phyloP scores from a whole-genome alignment of 1,284 basidiomycete genomes.

The Moesziomyces aphidis region DNA sequence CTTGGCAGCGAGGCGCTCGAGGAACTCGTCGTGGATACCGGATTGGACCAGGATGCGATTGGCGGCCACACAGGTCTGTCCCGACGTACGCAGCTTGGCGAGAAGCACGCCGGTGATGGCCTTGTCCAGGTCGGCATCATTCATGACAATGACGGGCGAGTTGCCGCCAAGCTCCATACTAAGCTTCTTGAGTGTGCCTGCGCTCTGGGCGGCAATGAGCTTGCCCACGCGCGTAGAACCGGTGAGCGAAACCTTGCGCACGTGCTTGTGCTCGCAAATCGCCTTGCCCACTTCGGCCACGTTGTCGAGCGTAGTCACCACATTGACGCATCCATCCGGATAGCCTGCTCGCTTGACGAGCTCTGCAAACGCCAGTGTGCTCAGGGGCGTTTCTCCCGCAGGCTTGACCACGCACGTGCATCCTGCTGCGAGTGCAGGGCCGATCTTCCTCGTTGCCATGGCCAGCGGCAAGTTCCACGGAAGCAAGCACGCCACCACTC shows the following conservation, averaged over 20 bases:
- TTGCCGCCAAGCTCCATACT: constrained; percentile 95
- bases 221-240: constrained; percentile 43
- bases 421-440: constrained; percentile 27
- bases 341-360: constrained; percentile 33
- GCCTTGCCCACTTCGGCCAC: constrained; percentile 35
- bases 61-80: constrained; percentile 51
- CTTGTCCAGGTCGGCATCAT: constrained; percentile 74
- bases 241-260: constrained; percentile 40
- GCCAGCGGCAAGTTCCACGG: constrained; percentile 56
- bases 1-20: constrained; percentile 20
- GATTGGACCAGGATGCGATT: constrained; percentile 48
- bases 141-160: constrained; percentile 81
- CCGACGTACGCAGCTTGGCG: constrained; percentile 38
- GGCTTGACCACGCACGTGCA: constrained; percentile 46
- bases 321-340: constrained; percentile 35
- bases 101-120: constrained; percentile 51
- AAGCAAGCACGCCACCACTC: constrained; percentile 38
- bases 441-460: constrained; percentile 43
- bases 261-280: constrained; percentile 33
- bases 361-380: constrained; percentile 34
- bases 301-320: constrained; percentile 34
- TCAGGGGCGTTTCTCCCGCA: constrained; percentile 34
- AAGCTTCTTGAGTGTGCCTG: constrained; percentile 77
- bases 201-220: constrained; percentile 31
- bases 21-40: constrained; percentile 42